Conservation (phyloP, 129 eudicot genomes). For the Dittrichia graveolens region DNA sequence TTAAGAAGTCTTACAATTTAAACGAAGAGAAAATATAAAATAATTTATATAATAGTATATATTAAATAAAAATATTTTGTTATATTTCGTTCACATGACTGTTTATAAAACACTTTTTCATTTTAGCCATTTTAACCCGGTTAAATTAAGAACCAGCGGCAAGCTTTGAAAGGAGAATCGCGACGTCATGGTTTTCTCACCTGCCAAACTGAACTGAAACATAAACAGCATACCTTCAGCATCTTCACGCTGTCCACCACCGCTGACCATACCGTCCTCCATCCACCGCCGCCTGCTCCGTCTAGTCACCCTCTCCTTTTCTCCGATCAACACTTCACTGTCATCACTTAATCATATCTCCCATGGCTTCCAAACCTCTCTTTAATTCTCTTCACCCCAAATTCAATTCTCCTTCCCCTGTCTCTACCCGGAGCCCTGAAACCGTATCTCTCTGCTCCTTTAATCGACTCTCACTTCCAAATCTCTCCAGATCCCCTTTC, state of each 20-base stretch:
- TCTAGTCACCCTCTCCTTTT: neutral
- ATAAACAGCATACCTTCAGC: neutral
- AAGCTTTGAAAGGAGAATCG: too few relatives aligned
- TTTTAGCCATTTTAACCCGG: too few relatives aligned
- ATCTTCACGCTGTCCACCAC: neutral
- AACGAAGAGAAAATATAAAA: too few relatives aligned
- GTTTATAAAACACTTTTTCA: too few relatives aligned
- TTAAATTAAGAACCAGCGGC: too few relatives aligned
- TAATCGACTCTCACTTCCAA: conserved; percentile 29
- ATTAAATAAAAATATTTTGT: too few relatives aligned
- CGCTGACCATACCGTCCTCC: conserved; percentile 2
- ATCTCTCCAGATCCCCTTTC: conserved; percentile 7
- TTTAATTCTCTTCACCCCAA: conserved; percentile 47
- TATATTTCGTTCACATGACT: too few relatives aligned
- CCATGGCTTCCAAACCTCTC: conserved; percentile 70
- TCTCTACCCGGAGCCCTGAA: conserved; percentile 24
- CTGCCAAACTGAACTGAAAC: neutral
- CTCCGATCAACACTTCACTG: neutral
- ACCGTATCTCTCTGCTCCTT: conserved; percentile 25
- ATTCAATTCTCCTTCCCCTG: conserved; percentile 34
- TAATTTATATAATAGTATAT: too few relatives aligned
- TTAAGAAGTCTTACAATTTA: too few relatives aligned
- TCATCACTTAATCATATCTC: neutral
- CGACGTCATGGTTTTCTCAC: neutral
- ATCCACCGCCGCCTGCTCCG: neutral